These are phyloP conservation scores for Phialophora verrucosa DNA, from an alignment of 2,329 filamentous ascomycete species.

Conservation along the genomic window DNA sequence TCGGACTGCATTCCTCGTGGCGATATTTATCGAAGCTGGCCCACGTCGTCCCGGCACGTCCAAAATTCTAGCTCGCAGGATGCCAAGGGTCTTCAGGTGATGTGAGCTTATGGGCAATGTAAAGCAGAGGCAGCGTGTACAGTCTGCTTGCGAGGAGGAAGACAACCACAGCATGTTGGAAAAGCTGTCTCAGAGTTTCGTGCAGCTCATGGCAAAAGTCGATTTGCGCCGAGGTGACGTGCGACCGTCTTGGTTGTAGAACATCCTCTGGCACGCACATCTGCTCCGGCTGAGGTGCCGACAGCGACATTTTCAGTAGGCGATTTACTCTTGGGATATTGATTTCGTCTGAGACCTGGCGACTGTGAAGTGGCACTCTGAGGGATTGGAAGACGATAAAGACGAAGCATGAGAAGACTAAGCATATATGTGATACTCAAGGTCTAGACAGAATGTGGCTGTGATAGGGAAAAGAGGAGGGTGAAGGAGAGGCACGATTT, in stretches of 20 bases:
- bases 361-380: not conserved
- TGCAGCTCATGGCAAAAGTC: constrained; percentile 44
- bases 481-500: not conserved
- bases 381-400: not conserved
- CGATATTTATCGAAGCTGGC: constrained; percentile 13
- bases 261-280: not conserved
- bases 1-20: not conserved
- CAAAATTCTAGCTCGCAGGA: constrained; percentile 25
- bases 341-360: not conserved
- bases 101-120: constrained; percentile 31
- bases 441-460: not conserved
- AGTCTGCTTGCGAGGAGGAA: constrained; percentile 28
- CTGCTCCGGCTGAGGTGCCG: not conserved
- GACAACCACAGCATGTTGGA: constrained; percentile 30
- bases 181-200: constrained; percentile 24
- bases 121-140: constrained; percentile 34
- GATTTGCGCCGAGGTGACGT: not conserved
- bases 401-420: not conserved
- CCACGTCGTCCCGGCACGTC: constrained; percentile 14
- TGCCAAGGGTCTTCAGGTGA: constrained; percentile 24
- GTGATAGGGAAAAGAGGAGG: not conserved
- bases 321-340: not conserved
- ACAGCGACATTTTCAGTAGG: not conserved
- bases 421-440: not conserved
- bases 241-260: not conserved